These are phyloP conservation scores for Antitrichia curtipendula DNA, from an alignment of 225 moss, liverwort and hornwort genomes.

Conservation along the genomic window DNA sequence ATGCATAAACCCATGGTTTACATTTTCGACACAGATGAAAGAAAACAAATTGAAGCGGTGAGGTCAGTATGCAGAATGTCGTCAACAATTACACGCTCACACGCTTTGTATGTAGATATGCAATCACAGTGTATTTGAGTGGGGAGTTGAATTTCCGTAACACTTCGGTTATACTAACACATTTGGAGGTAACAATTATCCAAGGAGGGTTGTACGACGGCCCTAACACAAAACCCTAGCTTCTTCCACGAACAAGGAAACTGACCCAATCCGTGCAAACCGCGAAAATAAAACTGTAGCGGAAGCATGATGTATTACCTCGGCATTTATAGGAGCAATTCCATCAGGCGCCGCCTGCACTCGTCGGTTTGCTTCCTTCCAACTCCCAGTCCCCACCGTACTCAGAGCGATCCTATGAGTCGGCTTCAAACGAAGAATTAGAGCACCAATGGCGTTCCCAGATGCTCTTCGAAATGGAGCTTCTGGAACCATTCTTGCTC, in stretches of 20 bases:
- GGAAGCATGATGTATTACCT: neutral
- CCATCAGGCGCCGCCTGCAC: conserved; percentile 11
- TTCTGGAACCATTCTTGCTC: neutral
- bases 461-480: neutral
- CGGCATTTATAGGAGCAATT: conserved; percentile 9
- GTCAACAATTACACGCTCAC: no score
- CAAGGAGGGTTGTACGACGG: neutral
- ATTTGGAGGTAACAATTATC: neutral
- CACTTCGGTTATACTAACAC: no score
- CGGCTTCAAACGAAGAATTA: neutral
- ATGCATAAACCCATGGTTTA: neutral
- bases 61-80: no score
- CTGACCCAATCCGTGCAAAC: neutral
- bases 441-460: neutral
- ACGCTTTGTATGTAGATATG: no score
- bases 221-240: neutral
- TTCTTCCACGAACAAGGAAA: neutral
- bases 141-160: neutral
- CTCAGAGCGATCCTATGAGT: neutral
- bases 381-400: neutral
- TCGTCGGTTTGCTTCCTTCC: neutral
- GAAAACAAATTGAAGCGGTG: no score
- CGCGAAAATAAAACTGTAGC: neutral
- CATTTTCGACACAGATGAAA: no score
- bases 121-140: neutral